A percentile compares a stretch with the other conserved stretches of the same genome.
phyloP scores from a whole-genome alignment of 176 grass and related monocot genomes.

The Juncus inflexus region DNA sequence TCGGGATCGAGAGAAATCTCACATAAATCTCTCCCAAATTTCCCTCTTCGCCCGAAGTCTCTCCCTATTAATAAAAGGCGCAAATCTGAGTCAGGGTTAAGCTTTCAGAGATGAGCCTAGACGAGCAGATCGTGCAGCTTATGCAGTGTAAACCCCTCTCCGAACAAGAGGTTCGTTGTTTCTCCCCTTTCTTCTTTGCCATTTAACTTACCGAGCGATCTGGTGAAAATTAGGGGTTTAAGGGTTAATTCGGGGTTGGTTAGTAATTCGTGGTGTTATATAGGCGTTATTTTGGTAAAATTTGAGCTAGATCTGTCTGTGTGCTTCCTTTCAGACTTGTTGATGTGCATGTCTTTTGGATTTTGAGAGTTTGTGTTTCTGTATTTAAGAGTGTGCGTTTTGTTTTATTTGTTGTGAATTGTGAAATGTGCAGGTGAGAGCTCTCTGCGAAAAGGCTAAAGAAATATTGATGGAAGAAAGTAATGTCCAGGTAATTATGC shows the following conservation, averaged over 20 bases:
- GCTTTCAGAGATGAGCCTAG: conserved; percentile 31
- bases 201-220: conserved; percentile 3
- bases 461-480: conserved; percentile 59
- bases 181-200: not conserved
- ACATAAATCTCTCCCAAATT: no score
- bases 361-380: not conserved
- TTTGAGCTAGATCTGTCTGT: conserved; percentile 14
- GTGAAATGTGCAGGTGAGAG: conserved; percentile 39
- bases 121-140: conserved; percentile 63
- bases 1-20: no score
- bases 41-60: no score
- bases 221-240: conserved; percentile 8
- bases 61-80: not conserved
- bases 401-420: not conserved
- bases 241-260: conserved; percentile 9
- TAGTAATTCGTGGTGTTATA: not conserved
- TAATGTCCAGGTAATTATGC: conserved; percentile 43
- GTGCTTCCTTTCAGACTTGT: conserved; percentile 2
- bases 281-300: not conserved
- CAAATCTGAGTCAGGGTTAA: conserved; percentile 26
- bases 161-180: conserved; percentile 45
- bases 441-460: conserved; percentile 47
- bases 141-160: conserved; percentile 60
- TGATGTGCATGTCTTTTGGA: not conserved
- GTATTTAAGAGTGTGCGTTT: not conserved